Evolutionary conservation across 306 rosid species (phyloP).

Genomic region (Pterocarpus santalinus): DNA sequence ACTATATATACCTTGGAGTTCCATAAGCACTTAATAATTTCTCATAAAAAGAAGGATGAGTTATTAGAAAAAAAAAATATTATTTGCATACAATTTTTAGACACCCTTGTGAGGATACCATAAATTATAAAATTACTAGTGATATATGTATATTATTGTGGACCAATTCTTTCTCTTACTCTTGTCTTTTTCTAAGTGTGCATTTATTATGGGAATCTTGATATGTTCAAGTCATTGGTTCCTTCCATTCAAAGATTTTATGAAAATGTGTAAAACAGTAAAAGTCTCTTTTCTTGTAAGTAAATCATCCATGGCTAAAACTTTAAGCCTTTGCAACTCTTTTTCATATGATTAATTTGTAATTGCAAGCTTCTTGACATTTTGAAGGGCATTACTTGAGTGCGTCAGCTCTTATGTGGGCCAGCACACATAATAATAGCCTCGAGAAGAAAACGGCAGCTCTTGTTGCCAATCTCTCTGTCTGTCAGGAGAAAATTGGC

Average conservation of each 20-base stretch:
- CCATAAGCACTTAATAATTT: too few species aligned
- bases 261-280: not conserved
- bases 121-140: too few species aligned
- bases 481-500: constrained; percentile 79
- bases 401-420: constrained; percentile 93
- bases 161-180: too few species aligned
- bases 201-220: too few species aligned
- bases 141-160: too few species aligned
- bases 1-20: too few species aligned
- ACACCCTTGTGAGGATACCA: too few species aligned
- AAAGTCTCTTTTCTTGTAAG: not conserved
- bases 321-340: constrained; percentile 32
- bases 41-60: not conserved
- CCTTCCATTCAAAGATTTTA: not conserved
- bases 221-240: not conserved
- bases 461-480: constrained; percentile 61
- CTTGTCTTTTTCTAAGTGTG: too few species aligned
- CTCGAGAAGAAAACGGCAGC: constrained; percentile 70
- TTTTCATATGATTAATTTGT: constrained; percentile 29
- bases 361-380: constrained; percentile 42
- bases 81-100: too few species aligned
- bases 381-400: constrained; percentile 94
- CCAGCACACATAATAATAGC: constrained; percentile 68
- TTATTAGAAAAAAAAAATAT: not conserved
- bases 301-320: constrained; percentile 20